These are phyloP conservation scores for Boletellus sp. DNA, from an alignment of 1,284 basidiomycete genomes.

Conservation along the genomic window DNA sequence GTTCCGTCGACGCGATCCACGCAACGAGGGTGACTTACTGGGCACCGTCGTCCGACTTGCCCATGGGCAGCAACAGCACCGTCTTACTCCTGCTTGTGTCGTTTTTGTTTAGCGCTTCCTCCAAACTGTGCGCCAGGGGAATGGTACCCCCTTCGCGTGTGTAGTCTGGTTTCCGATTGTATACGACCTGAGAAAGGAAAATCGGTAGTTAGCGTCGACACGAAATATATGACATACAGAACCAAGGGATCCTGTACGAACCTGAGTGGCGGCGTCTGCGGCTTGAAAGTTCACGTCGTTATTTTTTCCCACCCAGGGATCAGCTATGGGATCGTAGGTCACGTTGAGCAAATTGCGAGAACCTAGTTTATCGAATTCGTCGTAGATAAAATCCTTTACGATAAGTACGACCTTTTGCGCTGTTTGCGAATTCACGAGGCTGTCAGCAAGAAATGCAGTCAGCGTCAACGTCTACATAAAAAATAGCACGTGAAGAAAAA, in stretches of 20 bases:
- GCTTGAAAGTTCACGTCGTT: constrained; percentile 93
- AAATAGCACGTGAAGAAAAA: neutral
- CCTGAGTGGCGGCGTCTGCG: constrained; percentile 66
- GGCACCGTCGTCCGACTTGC: constrained; percentile 24
- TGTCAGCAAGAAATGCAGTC: neutral
- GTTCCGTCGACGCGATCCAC: no score
- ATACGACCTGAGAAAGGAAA: no score
- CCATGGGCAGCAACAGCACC: constrained; percentile 25
- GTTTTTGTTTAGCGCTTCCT: neutral
- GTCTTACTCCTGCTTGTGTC: no score
- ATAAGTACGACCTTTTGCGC: constrained; percentile 67
- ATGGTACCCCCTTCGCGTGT: constrained; percentile 20
- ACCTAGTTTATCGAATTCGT: constrained; percentile 77
- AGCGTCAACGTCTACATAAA: neutral
- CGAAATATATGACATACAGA: neutral
- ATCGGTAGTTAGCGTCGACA: neutral
- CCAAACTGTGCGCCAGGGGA: constrained; percentile 8
- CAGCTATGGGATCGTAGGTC: constrained; percentile 71
- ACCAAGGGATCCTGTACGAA: neutral
- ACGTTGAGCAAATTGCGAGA: constrained; percentile 72
- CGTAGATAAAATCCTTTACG: constrained; percentile 65
- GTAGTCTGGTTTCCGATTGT: constrained; percentile 8
- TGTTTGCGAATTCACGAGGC: constrained; percentile 79
- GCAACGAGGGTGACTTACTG: neutral
- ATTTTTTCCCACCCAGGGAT: constrained; percentile 76